phyloP scores from a whole-genome alignment of 1,139 yeast genomes.

The Geotrichum cucujoidarum region DNA sequence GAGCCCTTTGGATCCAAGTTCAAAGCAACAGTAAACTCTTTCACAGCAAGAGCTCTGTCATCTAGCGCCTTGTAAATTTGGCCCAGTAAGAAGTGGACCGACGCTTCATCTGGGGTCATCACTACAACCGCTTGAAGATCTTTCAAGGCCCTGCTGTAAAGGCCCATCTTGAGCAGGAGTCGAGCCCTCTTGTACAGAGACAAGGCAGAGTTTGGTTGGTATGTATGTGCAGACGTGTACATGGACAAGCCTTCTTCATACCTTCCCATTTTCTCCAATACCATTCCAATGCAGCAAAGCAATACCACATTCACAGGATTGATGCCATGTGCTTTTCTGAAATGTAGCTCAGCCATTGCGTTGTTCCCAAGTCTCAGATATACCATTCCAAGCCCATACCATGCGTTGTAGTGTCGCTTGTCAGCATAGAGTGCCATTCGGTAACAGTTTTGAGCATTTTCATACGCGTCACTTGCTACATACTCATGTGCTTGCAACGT shows the following conservation, averaged over 20 bases:
- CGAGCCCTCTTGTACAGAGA: conserved; percentile 91
- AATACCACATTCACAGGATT: conserved; percentile 88
- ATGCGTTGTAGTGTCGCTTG: conserved; percentile 84
- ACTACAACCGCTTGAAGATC: conserved; percentile 68
- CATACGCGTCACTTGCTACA: conserved; percentile 83
- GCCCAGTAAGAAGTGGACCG: conserved; percentile 85
- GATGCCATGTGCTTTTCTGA: conserved; percentile 78
- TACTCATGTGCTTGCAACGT: conserved; percentile 93
- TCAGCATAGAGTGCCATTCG: conserved; percentile 72
- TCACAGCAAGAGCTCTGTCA: conserved; percentile 71
- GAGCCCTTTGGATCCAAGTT: conserved; percentile 93
- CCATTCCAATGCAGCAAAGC: conserved; percentile 93
- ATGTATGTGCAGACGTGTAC: conserved; percentile 67
- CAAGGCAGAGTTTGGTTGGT: conserved; percentile 81
- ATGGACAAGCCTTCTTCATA: conserved; percentile 71
- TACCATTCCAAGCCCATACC: conserved; percentile 95
- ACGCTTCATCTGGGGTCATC: conserved; percentile 90
- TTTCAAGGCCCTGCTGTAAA: conserved; percentile 64
- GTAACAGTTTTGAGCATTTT: conserved; percentile 81
- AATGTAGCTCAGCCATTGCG: conserved; percentile 79
- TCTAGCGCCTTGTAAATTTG: conserved; percentile 76
- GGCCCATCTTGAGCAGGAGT: conserved; percentile 63
- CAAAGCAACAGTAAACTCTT: conserved; percentile 83
- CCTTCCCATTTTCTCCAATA: conserved; percentile 69
- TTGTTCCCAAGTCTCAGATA: conserved; percentile 81